Conservation (phyloP, 805 yeast species). For the Yamadazyma paraphyllophila region DNA sequence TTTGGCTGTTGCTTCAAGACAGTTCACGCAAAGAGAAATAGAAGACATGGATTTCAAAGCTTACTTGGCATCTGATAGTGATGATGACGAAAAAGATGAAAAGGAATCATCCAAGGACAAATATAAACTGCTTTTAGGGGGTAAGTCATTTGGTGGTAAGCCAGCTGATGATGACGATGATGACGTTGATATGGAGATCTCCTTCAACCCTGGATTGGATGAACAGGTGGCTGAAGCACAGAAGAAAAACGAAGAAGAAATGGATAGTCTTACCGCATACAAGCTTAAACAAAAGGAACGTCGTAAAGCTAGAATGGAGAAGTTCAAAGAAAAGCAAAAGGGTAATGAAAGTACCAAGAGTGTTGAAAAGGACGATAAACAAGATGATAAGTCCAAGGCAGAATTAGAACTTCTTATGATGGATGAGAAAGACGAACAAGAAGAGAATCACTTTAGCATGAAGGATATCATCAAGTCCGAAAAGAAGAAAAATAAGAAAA, state of each 20-base stretch:
- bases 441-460: constrained; percentile 69
- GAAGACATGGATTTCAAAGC: constrained; percentile 92
- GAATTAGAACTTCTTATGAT: constrained; percentile 73
- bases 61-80: constrained; percentile 64
- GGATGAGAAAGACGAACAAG: constrained; percentile 48
- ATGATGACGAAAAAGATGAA: constrained; percentile 22
- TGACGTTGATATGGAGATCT: constrained; percentile 90
- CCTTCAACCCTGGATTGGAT: constrained; percentile 83
- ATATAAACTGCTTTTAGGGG: constrained; percentile 58
- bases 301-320: constrained; percentile 78
- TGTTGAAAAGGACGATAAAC: constrained; percentile 16
- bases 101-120: constrained; percentile 46
- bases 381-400: constrained; percentile 46
- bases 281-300: constrained; percentile 91
- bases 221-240: constrained; percentile 32
- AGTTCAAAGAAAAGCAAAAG: constrained; percentile 55
- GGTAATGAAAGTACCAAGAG: constrained; percentile 30
- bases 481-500: constrained; percentile 48
- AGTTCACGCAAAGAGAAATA: constrained; percentile 83
- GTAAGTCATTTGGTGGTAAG: constrained; percentile 30
- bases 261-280: constrained; percentile 74
- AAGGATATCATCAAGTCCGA: constrained; percentile 75
- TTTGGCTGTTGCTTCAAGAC: constrained; percentile 67
- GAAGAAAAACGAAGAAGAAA: constrained; percentile 48
- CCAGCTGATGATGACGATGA: constrained; percentile 42